Conservation (phyloP, 2,329 filamentous ascomycete species). For the Catunica adiposa region DNA sequence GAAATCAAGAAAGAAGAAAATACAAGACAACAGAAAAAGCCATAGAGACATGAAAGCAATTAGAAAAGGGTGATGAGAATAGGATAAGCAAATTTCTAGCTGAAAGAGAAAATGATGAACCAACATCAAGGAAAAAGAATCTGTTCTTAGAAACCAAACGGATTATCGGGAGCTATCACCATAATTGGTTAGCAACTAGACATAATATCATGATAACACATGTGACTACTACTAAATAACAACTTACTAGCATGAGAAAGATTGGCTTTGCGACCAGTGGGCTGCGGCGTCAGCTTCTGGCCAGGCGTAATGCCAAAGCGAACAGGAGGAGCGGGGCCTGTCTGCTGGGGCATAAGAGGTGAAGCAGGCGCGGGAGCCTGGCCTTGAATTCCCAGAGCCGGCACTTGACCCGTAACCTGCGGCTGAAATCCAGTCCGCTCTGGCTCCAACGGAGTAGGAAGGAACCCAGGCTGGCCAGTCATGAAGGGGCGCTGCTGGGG, state of each 20-base stretch:
- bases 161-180: conserved; percentile 34
- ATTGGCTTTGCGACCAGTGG: conserved; percentile 80
- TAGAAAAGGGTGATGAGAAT: conserved; percentile 3
- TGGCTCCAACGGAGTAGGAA: conserved; percentile 44
- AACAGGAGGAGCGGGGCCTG: conserved; percentile 62
- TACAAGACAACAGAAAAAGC: conserved; percentile 5
- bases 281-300: conserved; percentile 68
- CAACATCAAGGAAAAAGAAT: conserved; percentile 3
- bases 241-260: conserved; percentile 89
- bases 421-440: conserved; percentile 35
- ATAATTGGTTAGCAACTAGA: background rate
- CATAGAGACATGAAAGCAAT: conserved; percentile 5
- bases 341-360: conserved; percentile 25
- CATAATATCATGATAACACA: background rate
- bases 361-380: conserved; percentile 5
- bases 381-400: background rate
- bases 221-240: too few relatives aligned
- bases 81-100: background rate
- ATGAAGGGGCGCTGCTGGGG: conserved; percentile 13
- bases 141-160: conserved; percentile 31
- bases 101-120: background rate
- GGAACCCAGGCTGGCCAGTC: conserved; percentile 21
- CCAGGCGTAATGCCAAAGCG: conserved; percentile 65
- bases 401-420: conserved; percentile 24
- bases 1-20: background rate